Conservation (phyloP, 495 filamentous ascomycete species). For the Umbilicaria muhlenbergii region DNA sequence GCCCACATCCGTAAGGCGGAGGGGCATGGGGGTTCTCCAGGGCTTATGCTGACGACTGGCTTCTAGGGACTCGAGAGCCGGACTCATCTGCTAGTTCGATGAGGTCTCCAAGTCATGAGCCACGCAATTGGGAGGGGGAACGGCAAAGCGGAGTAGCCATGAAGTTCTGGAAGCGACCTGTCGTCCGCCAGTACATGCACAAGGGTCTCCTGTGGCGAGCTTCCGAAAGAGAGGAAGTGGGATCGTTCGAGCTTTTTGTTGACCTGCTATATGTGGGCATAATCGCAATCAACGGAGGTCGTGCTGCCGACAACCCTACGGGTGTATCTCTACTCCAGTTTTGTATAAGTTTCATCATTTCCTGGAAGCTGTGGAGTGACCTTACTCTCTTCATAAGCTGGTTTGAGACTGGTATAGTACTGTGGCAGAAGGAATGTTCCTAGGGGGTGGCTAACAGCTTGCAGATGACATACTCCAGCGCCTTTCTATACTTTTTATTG, state of each 20-base stretch:
- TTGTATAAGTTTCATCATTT: constrained; percentile 37
- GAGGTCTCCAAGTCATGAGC: constrained; percentile 5
- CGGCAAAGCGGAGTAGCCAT: constrained; percentile 26
- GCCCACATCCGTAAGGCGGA: constrained; percentile 32
- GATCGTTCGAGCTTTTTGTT: constrained; percentile 43
- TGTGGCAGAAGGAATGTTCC: too few relatives aligned
- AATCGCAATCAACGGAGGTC: constrained; percentile 42
- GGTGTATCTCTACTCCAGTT: constrained; percentile 33
- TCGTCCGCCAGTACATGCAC: constrained; percentile 45
- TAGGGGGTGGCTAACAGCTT: background rate
- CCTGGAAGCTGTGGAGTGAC: constrained; percentile 45
- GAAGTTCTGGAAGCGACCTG: constrained; percentile 37
- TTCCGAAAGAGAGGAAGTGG: constrained; percentile 31
- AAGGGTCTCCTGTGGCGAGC: constrained; percentile 43
- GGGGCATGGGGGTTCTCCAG: background rate
- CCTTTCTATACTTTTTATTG: constrained; percentile 34
- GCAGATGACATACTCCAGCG: constrained; percentile 38
- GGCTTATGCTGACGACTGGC: background rate
- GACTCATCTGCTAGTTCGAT: constrained; percentile 16
- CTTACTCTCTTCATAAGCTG: constrained; percentile 32
- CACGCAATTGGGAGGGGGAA: constrained; percentile 28
- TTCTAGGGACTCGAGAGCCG: constrained; percentile 15
- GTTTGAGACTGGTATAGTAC: constrained; percentile 29
- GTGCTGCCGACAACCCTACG: constrained; percentile 32
- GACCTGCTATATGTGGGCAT: constrained; percentile 39